These are phyloP conservation scores for Lanmaoa pseudosensibilis DNA, from an alignment of 768 basidiomycete genomes.

Conservation along the genomic window DNA sequence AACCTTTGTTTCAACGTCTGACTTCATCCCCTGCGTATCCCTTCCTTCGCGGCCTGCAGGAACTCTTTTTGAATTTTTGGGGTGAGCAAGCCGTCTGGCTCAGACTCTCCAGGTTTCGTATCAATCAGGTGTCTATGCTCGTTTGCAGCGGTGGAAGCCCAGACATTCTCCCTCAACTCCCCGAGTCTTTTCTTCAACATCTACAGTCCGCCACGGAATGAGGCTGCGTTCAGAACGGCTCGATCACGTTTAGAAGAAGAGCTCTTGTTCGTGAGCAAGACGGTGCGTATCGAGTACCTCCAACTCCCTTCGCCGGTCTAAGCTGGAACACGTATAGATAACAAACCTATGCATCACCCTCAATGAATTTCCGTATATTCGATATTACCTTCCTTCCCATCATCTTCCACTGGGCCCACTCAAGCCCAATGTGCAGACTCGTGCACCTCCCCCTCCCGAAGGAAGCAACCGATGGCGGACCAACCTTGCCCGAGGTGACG, in stretches of 20 bases:
- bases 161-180: constrained; percentile 75
- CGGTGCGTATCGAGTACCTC: constrained; percentile 39
- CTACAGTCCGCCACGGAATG: constrained; percentile 80
- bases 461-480: constrained; percentile 73
- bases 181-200: constrained; percentile 86
- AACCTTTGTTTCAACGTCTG: constrained; percentile 73
- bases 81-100: constrained; percentile 49
- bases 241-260: constrained; percentile 86
- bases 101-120: background rate
- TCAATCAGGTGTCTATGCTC: constrained; percentile 8
- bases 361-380: constrained; percentile 89
- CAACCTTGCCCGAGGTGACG: constrained; percentile 71
- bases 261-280: constrained; percentile 70
- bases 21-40: constrained; percentile 76
- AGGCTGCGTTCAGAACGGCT: constrained; percentile 62
- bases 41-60: constrained; percentile 72
- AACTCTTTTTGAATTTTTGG: constrained; percentile 92
- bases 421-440: constrained; percentile 61
- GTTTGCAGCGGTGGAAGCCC: constrained; percentile 74
- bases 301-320: background rate
- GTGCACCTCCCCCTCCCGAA: constrained; percentile 67
- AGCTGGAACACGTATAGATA: constrained; percentile 50
- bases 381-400: constrained; percentile 85
- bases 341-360: constrained; percentile 86
- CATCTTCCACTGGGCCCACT: constrained; percentile 86